Base-by-base conservation (phyloP, 2,329 filamentous ascomycete species). In the Dothidotthia symphoricarpi region DNA sequence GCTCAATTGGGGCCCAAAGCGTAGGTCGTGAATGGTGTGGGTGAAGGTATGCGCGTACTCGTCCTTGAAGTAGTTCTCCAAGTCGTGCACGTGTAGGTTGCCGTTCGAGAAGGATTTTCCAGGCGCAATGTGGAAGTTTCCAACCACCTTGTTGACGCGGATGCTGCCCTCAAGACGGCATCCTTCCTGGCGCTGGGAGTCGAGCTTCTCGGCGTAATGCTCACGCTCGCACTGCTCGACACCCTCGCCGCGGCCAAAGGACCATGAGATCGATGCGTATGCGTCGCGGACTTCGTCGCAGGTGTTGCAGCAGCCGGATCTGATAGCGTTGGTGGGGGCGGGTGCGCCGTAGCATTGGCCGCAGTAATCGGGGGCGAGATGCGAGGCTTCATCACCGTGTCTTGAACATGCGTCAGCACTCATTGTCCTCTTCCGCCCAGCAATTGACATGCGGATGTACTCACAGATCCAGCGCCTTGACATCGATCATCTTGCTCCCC, bases 91-190 rank as follows among this genome's bases (percentile, higher is more conserved):
- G 71, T 98, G 93, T 81, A 97, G 85, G 72, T 95, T 95, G 53
- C 88, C 89, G 61, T 87, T 95, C 68, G 86, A 95, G 78, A 97
- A 97, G 67, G 85, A 91, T 69, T 91, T 88, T 57, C 93, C 93
- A 1, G 93, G 93, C 1, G 94, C 93, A 57, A 98, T 85, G 69
- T 98, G 93, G 78, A 98, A 98, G 74, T 98, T 98, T 39, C 93
- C 93, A 37, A 98, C 80, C 16, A 98, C 93, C 73, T 98, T 98
- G 77, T 98, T 98, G 52, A 98, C 94, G 31, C 88, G 86, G 55
- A 98, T 80, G 26, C 82, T 81, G 43, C 93, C 93, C 67, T 96
- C 89, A 49, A 98, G 86, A 34, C 93, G 87, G 71, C 93, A 98
- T 42, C 93, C 93, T 71, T 98, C 94, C 34, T 83, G 80, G 39